Base-by-base conservation (phyloP, 83 land plant species). In the Thuja plicata region DNA sequence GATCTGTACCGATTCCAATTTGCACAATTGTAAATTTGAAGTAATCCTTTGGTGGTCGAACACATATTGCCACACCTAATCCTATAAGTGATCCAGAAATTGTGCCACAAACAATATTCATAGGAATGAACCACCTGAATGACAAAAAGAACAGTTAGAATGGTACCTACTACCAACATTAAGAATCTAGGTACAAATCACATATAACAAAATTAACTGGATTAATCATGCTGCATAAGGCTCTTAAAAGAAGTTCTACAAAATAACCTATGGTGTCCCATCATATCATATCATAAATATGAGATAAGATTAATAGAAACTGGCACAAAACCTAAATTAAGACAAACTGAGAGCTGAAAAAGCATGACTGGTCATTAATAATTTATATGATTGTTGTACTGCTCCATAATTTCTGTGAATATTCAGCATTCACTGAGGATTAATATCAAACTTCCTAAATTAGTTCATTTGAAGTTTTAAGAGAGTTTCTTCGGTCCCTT, bases 41-140 rank as follows among this genome's bases (percentile, higher is more conserved):
- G 78, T 85, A 92, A 41, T 92, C 57, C 30, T 87, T 88, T 46
- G 93, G 93, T 27, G 93, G 93, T 82, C 80, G 89, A 55, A 92
- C 87, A 73, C 89, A 83, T 35, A 92, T 73, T 32, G 93, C 92
- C 54, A 92, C 93, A 54, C 62, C 4, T 34, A 48, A 89, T 24
- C 93, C 93, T 43, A 92, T 35, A 48, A 54, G 41, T 21, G 93
- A 91, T 24, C 91, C 93, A 1, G 92, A 52, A 16, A 43, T 24
- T 24, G 90, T 76, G n/a, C 74, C 92, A 16, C 89, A 40, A 21
- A 92, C 78, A 74, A 92, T 89, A 84, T 92, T 92, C 55, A 91
- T 90, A 35, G 93, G 93, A 40, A 92, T 92, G 84, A 92, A 92
- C 93, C 93, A 92, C 93, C 93, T 89, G 82, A 55, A 52, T n/a